Base-by-base conservation (phyloP, 148 eudicot genomes). In the Persicaria tinctoria region DNA sequence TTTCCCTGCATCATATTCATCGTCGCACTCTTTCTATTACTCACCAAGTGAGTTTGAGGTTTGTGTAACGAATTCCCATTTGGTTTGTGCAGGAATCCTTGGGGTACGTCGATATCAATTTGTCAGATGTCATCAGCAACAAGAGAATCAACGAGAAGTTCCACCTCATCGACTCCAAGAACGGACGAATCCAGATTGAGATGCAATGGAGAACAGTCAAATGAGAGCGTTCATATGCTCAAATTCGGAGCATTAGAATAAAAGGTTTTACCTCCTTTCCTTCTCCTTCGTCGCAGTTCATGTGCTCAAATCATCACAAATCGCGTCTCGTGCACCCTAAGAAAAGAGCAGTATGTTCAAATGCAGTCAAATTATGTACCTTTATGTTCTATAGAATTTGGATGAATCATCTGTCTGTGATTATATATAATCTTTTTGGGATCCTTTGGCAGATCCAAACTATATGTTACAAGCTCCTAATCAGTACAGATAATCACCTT, bases 131-230 rank as follows among this genome's bases (percentile, higher is more conserved):
- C 7, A 87, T 91, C 14, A 76, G 49, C 85, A 93, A 93, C 87
- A 93, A 81, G 78, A 84, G 98, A 78, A 93, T 87, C 78, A 93
- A 93, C 4, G 94, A 91, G 80, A 91, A 84, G 83, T 88, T 78
- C 81, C 87, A 93, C 77, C 90, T 91, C 72, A 91, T 93, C 47
- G 98, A 89, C 83, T 93, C 98, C 0, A 91, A 82, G 87, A 91
- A 93, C 70, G 98, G 98, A 5, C 78, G 82, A 20, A 79, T 93
- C 56, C 94, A 89, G 70, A 85, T 93, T 18, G 98, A 93, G 85
- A 85, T 93, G 74, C 89, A 89, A 49, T 93, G 98, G 98, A 86
- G 85, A 79, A 80, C 93, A 7, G 79, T 85, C 57, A 41, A 66
- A 66, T 66, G 70, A 66, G 46, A 12, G 57, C 5, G 48, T 60